phyloP scores from a whole-genome alignment of 2,329 filamentous ascomycete species.

The Malbranchea zuffiana region DNA sequence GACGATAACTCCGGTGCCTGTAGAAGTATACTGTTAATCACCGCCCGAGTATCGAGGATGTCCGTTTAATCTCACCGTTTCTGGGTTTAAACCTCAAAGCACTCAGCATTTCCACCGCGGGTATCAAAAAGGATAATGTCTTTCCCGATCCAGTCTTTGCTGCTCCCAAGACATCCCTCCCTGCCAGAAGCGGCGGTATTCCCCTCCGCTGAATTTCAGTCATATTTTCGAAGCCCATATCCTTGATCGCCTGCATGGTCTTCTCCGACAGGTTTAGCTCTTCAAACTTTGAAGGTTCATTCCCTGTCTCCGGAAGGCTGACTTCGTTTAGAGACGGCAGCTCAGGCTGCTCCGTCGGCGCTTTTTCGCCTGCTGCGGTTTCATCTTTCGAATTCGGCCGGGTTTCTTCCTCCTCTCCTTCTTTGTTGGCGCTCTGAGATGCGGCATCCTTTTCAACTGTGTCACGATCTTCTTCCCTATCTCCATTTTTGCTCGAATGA shows the following conservation, averaged over 20 bases:
- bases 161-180: slow-evolving; percentile 83
- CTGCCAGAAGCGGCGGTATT: slow-evolving; percentile 79
- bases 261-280: slow-evolving; percentile 79
- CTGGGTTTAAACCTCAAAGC: slow-evolving; percentile 87
- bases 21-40: slow-evolving; percentile 1
- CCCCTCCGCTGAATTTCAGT: slow-evolving; percentile 84
- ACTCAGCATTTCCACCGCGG: slow-evolving; percentile 84
- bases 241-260: slow-evolving; percentile 75
- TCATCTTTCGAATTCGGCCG: no score
- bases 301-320: slow-evolving; percentile 48
- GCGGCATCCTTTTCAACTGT: slow-evolving; percentile 14
- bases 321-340: slow-evolving; percentile 44
- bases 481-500: slow-evolving; percentile 23
- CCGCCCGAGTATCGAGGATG: neutral
- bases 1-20: slow-evolving; percentile 73
- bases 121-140: slow-evolving; percentile 87
- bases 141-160: slow-evolving; percentile 96
- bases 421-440: slow-evolving; percentile 32
- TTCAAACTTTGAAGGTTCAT: slow-evolving; percentile 58
- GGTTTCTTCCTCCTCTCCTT: no score
- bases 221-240: slow-evolving; percentile 93
- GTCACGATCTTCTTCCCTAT: slow-evolving; percentile 15
- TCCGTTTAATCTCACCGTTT: slow-evolving; percentile 46
- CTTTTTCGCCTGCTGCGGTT: slow-evolving; percentile 26
- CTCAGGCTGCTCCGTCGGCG: slow-evolving; percentile 27